A percentile compares a stretch with the other conserved stretches of the same genome.
Evolutionary conservation across 352 stramenopile genomes (phyloP).

Genomic region (Globisporangium middletonii): DNA sequence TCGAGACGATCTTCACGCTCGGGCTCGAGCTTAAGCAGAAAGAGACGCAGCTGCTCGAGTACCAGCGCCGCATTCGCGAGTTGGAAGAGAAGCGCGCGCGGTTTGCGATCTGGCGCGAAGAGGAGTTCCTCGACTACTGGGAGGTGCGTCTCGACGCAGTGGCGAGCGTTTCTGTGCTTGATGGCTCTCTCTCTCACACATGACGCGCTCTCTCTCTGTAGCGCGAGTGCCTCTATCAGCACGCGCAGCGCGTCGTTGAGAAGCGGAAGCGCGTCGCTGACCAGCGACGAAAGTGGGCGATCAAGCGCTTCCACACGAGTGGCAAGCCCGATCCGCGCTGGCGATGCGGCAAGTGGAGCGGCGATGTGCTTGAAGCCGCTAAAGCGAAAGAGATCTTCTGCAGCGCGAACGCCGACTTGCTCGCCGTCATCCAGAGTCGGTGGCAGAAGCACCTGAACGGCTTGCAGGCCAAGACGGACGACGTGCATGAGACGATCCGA

Average conservation of each 20-base stretch:
- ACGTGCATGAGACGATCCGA: conserved; percentile 20
- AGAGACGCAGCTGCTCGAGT: conserved; percentile 31
- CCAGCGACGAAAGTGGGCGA: conserved; percentile 40
- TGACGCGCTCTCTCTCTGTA: conserved; percentile 10
- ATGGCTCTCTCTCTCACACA: too few species aligned
- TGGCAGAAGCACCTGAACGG: conserved; percentile 28
- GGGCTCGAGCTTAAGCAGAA: conserved; percentile 52
- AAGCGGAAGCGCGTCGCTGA: conserved; percentile 36
- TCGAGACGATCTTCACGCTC: conserved; percentile 50
- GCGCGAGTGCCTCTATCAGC: conserved; percentile 53
- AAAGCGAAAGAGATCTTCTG: conserved; percentile 45
- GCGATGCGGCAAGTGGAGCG: conserved; percentile 37
- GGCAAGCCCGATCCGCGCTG: conserved; percentile 61
- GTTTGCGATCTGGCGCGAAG: conserved; percentile 68
- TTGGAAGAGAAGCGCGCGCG: conserved; percentile 41
- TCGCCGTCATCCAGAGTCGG: conserved; percentile 48
- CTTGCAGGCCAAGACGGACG: conserved; percentile 8
- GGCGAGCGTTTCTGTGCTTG: not conserved
- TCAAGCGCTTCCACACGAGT: conserved; percentile 42
- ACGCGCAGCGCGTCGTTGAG: conserved; percentile 28
- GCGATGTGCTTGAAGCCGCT: conserved; percentile 39
- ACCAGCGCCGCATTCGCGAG: conserved; percentile 25
- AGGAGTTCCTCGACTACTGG: conserved; percentile 80
- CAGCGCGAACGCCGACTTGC: conserved; percentile 38
- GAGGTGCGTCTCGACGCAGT: conserved; percentile 28